Evolutionary conservation across 2,329 filamentous ascomycete genomes (phyloP), one percentile per base, ranked within the genome.

Genomic region (Chaetomium olivaceum): DNA sequence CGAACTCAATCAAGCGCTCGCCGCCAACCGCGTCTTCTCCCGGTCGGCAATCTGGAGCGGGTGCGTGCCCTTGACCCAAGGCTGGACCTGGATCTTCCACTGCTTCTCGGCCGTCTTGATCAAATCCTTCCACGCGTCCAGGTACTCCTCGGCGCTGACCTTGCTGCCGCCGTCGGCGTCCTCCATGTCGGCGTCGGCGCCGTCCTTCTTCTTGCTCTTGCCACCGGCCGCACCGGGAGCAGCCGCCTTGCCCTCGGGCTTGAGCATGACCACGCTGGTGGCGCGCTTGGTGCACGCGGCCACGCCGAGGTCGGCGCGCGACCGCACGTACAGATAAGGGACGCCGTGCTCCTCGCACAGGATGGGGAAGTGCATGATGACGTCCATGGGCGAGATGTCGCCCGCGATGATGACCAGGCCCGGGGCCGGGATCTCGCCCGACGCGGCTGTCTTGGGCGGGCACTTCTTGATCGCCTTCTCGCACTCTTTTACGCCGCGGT

Each of bases 381-480:
- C 95, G 80, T 99, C 95, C 89, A 95, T 94, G 71, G 95, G 95
- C 61, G 92, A 97, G 82, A 99, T 98, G 80, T 99, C 95, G 73
- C 92, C 95, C 43, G 95, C 95, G 72, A 99, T 92, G 77, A 99
- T 84, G 74, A 97, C 92, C 71, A 99, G 85, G 71, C 88, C 85
- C 54, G 88, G 83, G 21, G 68, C 66, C 54, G 69, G 66, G 62
- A 85, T 78, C 61, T 85, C 82, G 75, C 86, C 82, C 70, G 87
- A 85, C 67, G 87, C 85, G n/a, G 87, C 67, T 25, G 68, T 86
- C 64, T 88, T 86, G 72, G 87, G 79, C 65, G 91, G 85, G 16
- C 92, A 94, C 83, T 98, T 98, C 83, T 95, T 93, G 73, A 99
- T 91, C 39, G 93, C 91, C 83, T 99, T 99, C 82, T 98, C 93